phyloP scores from a whole-genome alignment of 352 stramenopile genomes.

The Pythium rhizo-oryzae region DNA sequence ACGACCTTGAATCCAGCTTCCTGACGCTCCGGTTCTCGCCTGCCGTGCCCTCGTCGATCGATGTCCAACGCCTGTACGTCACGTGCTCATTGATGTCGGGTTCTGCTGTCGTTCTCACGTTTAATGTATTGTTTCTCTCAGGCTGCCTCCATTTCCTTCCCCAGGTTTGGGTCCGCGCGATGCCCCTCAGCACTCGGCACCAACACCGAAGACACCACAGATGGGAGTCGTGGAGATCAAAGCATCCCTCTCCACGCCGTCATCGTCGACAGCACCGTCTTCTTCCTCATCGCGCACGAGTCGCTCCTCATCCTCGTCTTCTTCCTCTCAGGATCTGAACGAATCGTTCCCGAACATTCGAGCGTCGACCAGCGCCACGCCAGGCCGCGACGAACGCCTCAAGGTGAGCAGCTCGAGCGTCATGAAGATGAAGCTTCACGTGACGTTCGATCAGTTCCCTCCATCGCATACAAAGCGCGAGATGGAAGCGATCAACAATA shows the following conservation, averaged over 20 bases:
- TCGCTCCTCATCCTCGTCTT: background rate
- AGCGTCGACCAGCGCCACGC: conserved; percentile 71
- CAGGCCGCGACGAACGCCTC: conserved; percentile 62
- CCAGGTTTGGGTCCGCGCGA: conserved; percentile 20
- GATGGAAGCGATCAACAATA: conserved; percentile 86
- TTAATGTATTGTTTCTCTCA: conserved; percentile 24
- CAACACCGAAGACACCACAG: conserved; percentile 22
- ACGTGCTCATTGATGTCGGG: background rate
- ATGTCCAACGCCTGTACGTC: conserved; percentile 73
- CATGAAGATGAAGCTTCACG: conserved; percentile 82
- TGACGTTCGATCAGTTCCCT: conserved; percentile 48
- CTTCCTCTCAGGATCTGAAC: conserved; percentile 28
- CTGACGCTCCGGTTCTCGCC: conserved; percentile 65
- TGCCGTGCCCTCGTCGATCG: conserved; percentile 47
- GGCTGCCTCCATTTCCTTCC: conserved; percentile 64
- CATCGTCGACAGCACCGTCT: conserved; percentile 17
- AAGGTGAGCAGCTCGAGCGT: conserved; percentile 63
- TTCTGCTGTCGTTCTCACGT: background rate
- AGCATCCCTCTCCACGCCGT: conserved; percentile 33
- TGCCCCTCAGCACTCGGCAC: background rate
- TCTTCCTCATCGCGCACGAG: background rate
- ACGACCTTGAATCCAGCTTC: conserved; percentile 70
- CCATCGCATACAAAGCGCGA: conserved; percentile 58
- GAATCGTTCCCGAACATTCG: conserved; percentile 83
- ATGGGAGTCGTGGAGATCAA: background rate